These are phyloP conservation scores for Lecanosticta acicola DNA, from an alignment of 2,329 filamentous ascomycete species.

Conservation along the genomic window DNA sequence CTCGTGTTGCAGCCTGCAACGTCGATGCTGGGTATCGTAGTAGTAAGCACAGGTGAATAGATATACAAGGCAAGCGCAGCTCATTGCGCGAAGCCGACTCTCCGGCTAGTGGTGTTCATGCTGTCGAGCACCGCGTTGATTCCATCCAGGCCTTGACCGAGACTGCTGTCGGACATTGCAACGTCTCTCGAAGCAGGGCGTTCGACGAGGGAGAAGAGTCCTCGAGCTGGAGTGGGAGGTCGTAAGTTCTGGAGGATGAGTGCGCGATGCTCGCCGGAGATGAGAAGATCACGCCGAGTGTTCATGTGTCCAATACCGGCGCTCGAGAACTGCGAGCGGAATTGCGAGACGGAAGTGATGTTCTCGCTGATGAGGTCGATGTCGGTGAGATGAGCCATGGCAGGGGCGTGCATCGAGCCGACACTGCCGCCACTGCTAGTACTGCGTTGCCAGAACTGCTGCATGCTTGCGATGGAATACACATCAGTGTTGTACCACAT, in stretches of 20 bases:
- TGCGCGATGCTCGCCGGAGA: constrained; percentile 42
- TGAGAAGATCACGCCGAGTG: constrained; percentile 39
- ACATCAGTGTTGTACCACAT: constrained; percentile 44
- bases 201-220: constrained; percentile 29
- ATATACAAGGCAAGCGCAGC: neutral
- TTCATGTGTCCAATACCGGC: constrained; percentile 39
- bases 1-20: neutral
- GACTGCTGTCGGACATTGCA: constrained; percentile 38
- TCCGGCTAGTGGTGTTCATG: constrained; percentile 30
- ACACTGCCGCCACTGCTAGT: constrained; percentile 26
- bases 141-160: constrained; percentile 43
- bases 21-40: constrained; percentile 7
- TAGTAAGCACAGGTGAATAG: constrained; percentile 6
- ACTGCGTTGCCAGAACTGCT: constrained; percentile 42
- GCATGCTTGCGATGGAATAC: constrained; percentile 42
- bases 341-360: constrained; percentile 41
- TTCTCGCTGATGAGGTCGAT: constrained; percentile 39
- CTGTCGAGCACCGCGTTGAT: constrained; percentile 43
- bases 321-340: constrained; percentile 29
- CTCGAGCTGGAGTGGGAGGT: constrained; percentile 28
- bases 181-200: constrained; percentile 33
- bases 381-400: constrained; percentile 38
- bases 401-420: constrained; percentile 38
- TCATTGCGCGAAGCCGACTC: constrained; percentile 33
- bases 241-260: constrained; percentile 37